Percentiles rank a stretch among this genome's conserved stretches.
Evolutionary conservation across 441 rosid species (phyloP).

Genomic region (Pelargonium fulgidum): DNA sequence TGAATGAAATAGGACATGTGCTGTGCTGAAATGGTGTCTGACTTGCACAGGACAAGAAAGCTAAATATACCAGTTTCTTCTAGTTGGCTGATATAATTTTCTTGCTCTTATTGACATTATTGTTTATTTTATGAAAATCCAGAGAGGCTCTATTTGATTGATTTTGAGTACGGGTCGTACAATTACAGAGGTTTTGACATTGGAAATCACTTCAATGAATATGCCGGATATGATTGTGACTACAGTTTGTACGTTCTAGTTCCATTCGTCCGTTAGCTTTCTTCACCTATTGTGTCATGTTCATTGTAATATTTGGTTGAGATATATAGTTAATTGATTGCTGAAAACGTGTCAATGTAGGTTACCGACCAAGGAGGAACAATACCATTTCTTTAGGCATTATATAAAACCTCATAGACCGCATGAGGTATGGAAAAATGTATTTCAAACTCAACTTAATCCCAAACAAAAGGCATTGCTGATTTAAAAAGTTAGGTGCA

Average conservation of each 20-base stretch:
- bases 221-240: slow-evolving; percentile 93
- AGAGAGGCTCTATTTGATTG: slow-evolving; percentile 88
- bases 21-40: slow-evolving; percentile 12
- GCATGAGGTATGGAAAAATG: slow-evolving; percentile 41
- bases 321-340: slow-evolving; percentile 4
- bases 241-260: slow-evolving; percentile 57
- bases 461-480: not conserved
- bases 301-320: not conserved
- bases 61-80: slow-evolving; percentile 7
- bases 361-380: slow-evolving; percentile 76
- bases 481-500: not conserved
- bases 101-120: slow-evolving; percentile 22
- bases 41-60: slow-evolving; percentile 9
- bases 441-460: not conserved
- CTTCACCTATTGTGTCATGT: slow-evolving; percentile 12
- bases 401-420: slow-evolving; percentile 71
- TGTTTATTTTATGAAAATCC: slow-evolving; percentile 25
- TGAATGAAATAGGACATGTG: not conserved
- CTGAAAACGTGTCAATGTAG: slow-evolving; percentile 38
- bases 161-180: slow-evolving; percentile 97
- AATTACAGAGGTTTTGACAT: slow-evolving; percentile 91
- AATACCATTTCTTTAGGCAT: slow-evolving; percentile 77
- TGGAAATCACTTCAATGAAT: slow-evolving; percentile 95
- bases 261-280: slow-evolving; percentile 8
- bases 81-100: slow-evolving; percentile 13